Evolutionary conservation across 306 rosid species (phyloP).

Genomic region (Calophaca sinica): DNA sequence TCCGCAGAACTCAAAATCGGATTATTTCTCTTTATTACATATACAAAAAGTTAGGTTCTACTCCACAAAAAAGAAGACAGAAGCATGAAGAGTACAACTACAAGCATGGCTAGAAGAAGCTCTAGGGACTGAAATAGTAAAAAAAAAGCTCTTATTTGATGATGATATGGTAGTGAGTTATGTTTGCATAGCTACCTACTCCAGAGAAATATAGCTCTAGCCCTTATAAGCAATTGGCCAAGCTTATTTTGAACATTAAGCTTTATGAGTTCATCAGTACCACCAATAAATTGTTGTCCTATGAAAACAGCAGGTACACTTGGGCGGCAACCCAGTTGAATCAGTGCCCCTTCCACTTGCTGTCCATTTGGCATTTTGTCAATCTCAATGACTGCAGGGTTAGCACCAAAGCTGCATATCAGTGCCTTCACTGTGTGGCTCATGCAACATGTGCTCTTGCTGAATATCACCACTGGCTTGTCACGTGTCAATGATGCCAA

Average conservation of each 20-base stretch:
- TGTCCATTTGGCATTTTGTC: constrained; percentile 64
- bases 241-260: constrained; percentile 71
- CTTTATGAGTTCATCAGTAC: constrained; percentile 61
- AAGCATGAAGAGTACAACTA: not conserved
- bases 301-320: constrained; percentile 77
- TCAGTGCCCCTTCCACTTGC: constrained; percentile 58
- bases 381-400: constrained; percentile 57
- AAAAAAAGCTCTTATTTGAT: not conserved
- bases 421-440: constrained; percentile 59
- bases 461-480: constrained; percentile 81
- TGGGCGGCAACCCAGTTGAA: constrained; percentile 62
- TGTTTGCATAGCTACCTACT: constrained; percentile 26
- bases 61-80: constrained; percentile 4
- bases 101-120: not conserved
- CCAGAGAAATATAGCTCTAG: constrained; percentile 67
- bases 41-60: not conserved
- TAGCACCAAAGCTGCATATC: constrained; percentile 62
- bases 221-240: constrained; percentile 59
- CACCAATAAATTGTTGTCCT: constrained; percentile 72
- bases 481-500: constrained; percentile 61
- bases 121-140: no score
- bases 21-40: constrained; percentile 28
- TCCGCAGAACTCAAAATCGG: constrained; percentile 3
- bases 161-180: not conserved
- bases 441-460: constrained; percentile 68